phyloP scores from a whole-genome alignment of 305 asterid genomes.

The Salvia sclarea region DNA sequence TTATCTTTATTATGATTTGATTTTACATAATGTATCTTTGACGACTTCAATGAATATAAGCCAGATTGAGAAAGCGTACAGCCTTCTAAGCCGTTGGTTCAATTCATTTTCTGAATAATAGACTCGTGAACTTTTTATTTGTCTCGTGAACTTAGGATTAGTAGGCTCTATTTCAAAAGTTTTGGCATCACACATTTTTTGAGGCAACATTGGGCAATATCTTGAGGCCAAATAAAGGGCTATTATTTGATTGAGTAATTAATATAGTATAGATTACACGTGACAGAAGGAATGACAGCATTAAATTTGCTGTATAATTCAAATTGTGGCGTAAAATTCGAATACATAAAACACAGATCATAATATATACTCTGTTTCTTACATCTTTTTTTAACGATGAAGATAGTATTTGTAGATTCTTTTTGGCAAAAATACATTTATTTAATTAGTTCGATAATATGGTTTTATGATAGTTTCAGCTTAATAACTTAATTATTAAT shows the following conservation, averaged over 20 bases:
- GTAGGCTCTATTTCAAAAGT: constrained; percentile 21
- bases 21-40: neutral
- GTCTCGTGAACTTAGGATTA: constrained; percentile 61
- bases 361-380: neutral
- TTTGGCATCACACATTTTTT: constrained; percentile 40
- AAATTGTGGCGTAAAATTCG: neutral
- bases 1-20: neutral
- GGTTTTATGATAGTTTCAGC: neutral
- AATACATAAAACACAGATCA: neutral
- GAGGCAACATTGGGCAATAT: constrained; percentile 28
- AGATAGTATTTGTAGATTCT: too few species aligned
- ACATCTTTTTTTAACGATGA: neutral
- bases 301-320: neutral
- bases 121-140: constrained; percentile 32
- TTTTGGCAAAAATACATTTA: too few species aligned
- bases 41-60: constrained; percentile 8
- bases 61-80: constrained; percentile 19
- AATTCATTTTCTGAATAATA: constrained; percentile 27
- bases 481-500: too few species aligned
- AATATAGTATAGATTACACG: neutral
- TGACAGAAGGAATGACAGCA: constrained; percentile 1
- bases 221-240: constrained; percentile 7
- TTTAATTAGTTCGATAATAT: too few species aligned
- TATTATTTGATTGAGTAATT: constrained; percentile 1
- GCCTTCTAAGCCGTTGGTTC: constrained; percentile 35